phyloP scores from a whole-genome alignment of 176 grass and related monocot genomes.

The Phragmites australis region DNA sequence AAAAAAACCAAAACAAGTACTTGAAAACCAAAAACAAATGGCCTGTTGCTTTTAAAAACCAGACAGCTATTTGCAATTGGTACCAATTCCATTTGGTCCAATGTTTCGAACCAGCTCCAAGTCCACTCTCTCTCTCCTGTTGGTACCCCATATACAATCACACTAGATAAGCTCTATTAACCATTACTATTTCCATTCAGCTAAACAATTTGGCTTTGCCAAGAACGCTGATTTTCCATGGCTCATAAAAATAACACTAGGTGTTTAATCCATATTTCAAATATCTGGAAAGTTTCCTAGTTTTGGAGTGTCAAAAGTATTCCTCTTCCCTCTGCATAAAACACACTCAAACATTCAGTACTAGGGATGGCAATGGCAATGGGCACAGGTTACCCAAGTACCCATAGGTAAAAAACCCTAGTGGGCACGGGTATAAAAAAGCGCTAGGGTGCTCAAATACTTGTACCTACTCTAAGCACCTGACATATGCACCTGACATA shows the following conservation, averaged over 20 bases:
- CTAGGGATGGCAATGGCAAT: too few species aligned
- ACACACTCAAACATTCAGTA: too few species aligned
- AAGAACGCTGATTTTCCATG: not conserved
- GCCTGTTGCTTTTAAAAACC: not conserved
- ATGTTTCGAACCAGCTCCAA: not conserved
- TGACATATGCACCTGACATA: too few species aligned
- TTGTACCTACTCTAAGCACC: too few species aligned
- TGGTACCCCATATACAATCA: not conserved
- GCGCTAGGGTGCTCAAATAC: too few species aligned
- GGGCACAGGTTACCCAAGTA: too few species aligned
- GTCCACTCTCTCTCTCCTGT: too few species aligned
- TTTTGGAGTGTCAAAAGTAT: too few species aligned
- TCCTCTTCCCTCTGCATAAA: too few species aligned
- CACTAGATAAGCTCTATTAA: not conserved
- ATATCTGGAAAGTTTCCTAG: not conserved
- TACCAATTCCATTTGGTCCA: not conserved
- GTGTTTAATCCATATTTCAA: not conserved
- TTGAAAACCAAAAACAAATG: not conserved
- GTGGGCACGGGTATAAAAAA: too few species aligned
- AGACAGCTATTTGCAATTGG: not conserved
- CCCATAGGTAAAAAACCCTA: too few species aligned
- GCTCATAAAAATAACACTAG: not conserved
- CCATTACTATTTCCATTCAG: not conserved
- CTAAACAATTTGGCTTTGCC: not conserved
- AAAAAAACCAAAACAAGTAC: not conserved